These are phyloP conservation scores for Asterochloris erici DNA, from an alignment of 139 green algal species.

Conservation along the genomic window DNA sequence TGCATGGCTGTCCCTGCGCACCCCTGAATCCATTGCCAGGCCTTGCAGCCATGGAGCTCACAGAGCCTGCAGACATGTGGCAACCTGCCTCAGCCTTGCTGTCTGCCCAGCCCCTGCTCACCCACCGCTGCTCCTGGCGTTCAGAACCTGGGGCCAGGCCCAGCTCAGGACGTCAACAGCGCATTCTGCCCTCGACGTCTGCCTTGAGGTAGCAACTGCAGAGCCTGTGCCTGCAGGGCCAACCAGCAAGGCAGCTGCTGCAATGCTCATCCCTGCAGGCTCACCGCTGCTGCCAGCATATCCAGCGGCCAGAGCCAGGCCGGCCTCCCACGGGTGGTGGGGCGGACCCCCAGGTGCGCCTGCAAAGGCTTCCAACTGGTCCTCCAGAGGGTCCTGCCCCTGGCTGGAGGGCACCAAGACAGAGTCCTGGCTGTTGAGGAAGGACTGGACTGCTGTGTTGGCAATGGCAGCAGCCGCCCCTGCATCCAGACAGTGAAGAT, in stretches of 20 bases:
- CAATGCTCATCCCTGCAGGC: not conserved
- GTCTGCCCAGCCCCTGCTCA: no score
- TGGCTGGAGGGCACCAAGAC: conserved; percentile 62
- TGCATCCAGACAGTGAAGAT: not conserved
- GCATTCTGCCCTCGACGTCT: not conserved
- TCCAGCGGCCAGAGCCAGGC: conserved; percentile 30
- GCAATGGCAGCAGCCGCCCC: conserved; percentile 31
- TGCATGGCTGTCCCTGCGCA: no score
- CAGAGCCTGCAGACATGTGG: no score
- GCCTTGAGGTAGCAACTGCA: not conserved
- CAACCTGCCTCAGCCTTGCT: no score
- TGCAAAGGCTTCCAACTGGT: conserved; percentile 57
- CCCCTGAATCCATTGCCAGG: no score
- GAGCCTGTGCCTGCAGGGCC: not conserved
- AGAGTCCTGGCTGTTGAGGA: conserved; percentile 56
- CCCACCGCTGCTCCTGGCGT: no score
- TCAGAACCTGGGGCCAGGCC: no score
- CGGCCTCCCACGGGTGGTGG: conserved; percentile 57
- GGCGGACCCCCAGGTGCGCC: conserved; percentile 51
- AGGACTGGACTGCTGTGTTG: conserved; percentile 26
- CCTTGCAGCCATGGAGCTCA: no score
- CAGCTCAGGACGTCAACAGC: not conserved
- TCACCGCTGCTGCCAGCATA: conserved; percentile 19
- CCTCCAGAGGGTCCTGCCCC: conserved; percentile 57
- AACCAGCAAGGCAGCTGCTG: no score